Base-by-base conservation (phyloP, 1,284 basidiomycete species). In the Ganoderma resinaceum region DNA sequence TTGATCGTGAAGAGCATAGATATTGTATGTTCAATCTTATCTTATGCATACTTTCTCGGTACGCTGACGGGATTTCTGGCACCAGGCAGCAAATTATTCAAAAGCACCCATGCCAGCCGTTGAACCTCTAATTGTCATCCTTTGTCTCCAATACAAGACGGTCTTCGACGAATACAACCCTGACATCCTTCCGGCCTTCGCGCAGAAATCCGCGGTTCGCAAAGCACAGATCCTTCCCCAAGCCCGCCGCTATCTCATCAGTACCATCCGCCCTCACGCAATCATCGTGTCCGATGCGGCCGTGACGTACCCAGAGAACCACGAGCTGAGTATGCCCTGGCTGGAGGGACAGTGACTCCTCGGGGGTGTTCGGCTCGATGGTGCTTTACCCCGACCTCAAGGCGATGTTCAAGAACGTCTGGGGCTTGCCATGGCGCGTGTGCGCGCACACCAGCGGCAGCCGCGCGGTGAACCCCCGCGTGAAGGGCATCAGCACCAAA, bases 261-360 rank as follows among this genome's bases (percentile, higher is more conserved):
- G 66, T 49, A 67, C 66, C 29, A 33, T 33, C 1, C 43, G 66
- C 11, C 67, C 67, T 8, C 58, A 62, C 23, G 67, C 63, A 18
- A 60, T 68, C 35, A 62, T 68, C n/a, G 67, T 68, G 26, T 31
- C 52, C 20, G 70, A 69, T 43, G 40, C 23, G 3, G 66, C 63
- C n/a, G 40, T 67, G 33, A 26, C 57, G 11, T 23, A 37, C 18
- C 63, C 70, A 0, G 29, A 57, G 16, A 63, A 70, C 59, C 49
- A 55, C 12, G 63, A 70, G 2, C 37, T 74, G 40, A 67, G 1
- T 74, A 74, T 33, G 66, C 42, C 20, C 57, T 29, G 0, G 35
- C 43, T 0, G 73, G 73, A 1, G 73, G 73, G 1, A 72, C 66
- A 6, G 65, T 68, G 11, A 53, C 23, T 73, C 63, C 38, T 66